These are phyloP conservation scores for Benincasa hispida DNA, from an alignment of 306 rosid species.

Conservation along the genomic window DNA sequence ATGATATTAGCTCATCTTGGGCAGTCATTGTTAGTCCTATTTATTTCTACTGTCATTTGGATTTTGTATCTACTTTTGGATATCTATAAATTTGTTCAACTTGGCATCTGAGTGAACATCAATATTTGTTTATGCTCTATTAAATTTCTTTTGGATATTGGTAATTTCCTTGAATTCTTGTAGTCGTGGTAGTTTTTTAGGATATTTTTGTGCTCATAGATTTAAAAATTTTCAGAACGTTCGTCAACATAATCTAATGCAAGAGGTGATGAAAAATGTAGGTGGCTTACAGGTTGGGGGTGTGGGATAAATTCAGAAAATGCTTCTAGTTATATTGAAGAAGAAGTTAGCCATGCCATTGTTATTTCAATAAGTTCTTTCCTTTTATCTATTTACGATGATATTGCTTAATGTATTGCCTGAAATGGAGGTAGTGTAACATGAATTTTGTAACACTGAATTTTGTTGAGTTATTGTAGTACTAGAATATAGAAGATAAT, in stretches of 20 bases:
- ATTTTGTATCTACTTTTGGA: background rate
- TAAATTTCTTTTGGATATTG: background rate
- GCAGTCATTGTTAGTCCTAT: background rate
- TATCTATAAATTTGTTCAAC: background rate
- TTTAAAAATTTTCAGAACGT: constrained; percentile 41
- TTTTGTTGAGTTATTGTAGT: background rate
- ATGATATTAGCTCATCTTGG: background rate
- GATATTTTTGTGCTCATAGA: too few species aligned
- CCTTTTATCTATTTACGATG: too few species aligned
- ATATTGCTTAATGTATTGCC: too few species aligned
- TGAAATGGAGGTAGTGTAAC: too few species aligned
- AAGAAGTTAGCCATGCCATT: too few species aligned
- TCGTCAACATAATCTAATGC: constrained; percentile 49
- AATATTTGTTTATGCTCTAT: background rate
- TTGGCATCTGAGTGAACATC: background rate
- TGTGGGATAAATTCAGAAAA: constrained; percentile 91
- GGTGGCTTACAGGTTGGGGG: constrained; percentile 93
- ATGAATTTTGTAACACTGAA: background rate
- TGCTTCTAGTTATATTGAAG: too few species aligned
- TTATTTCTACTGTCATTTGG: background rate
- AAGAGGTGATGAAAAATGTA: constrained; percentile 34
- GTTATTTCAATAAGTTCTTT: too few species aligned
- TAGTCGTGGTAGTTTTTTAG: background rate
- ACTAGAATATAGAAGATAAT: background rate
- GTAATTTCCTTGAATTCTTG: background rate